Conservation (phyloP, 768 basidiomycete genomes). For the Guyanaporus albipodus region DNA sequence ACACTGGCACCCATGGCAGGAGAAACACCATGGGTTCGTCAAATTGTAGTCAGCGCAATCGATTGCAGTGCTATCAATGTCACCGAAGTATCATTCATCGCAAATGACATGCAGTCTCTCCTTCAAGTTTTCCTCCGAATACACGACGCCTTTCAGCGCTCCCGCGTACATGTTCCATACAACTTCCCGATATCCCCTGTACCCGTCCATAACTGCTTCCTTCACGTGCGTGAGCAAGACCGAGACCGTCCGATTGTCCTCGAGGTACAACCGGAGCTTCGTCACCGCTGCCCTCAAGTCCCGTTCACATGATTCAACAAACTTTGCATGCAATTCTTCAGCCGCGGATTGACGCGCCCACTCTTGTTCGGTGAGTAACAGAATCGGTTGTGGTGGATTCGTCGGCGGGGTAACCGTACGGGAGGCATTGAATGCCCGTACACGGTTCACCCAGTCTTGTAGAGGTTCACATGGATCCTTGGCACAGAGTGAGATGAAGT, state of each 20-base stretch:
- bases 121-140: slow-evolving; percentile 37
- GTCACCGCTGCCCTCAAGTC: slow-evolving; percentile 53
- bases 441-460: slow-evolving; percentile 57
- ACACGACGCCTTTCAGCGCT: slow-evolving; percentile 30
- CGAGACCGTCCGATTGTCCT: slow-evolving; percentile 71
- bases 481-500: slow-evolving; percentile 65
- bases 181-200: slow-evolving; percentile 67
- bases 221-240: slow-evolving; percentile 76
- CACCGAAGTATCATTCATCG: slow-evolving; percentile 17
- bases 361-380: slow-evolving; percentile 35
- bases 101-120: slow-evolving; percentile 38
- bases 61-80: too few relatives aligned
- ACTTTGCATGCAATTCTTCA: slow-evolving; percentile 47
- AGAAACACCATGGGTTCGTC: too few relatives aligned
- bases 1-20: too few relatives aligned
- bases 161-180: slow-evolving; percentile 48
- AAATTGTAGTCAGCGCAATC: too few relatives aligned
- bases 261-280: slow-evolving; percentile 72
- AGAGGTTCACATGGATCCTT: slow-evolving; percentile 56
- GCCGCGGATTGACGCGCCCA: slow-evolving; percentile 53
- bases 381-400: slow-evolving; percentile 10
- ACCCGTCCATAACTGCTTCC: slow-evolving; percentile 71
- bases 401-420: slow-evolving; percentile 20
- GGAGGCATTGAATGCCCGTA: slow-evolving; percentile 33
- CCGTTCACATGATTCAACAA: slow-evolving; percentile 50